Conservation (phyloP, 2,329 filamentous ascomycete genomes). For the Corynespora cassiicola region DNA sequence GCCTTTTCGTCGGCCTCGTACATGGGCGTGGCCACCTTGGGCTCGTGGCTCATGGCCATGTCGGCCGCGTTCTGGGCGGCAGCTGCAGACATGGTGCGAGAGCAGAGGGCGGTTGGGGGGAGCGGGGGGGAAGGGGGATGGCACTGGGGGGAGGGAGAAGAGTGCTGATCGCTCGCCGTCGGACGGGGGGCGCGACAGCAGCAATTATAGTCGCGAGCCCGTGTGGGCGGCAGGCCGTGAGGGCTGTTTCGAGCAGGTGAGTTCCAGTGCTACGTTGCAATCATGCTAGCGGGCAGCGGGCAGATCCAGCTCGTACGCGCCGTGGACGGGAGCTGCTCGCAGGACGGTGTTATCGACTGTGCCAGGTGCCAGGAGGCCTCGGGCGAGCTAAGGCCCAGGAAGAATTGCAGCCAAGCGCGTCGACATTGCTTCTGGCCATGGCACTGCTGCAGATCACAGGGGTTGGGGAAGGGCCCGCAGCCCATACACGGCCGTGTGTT, state of each 20-base stretch:
- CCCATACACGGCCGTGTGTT: constrained; percentile 9
- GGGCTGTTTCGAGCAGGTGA: constrained; percentile 39
- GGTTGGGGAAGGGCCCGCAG: constrained; percentile 3
- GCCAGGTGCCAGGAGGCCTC: constrained; percentile 14
- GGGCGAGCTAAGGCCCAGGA: constrained; percentile 27
- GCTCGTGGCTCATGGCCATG: constrained; percentile 44
- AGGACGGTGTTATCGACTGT: constrained; percentile 30
- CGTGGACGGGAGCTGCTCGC: constrained; percentile 7
- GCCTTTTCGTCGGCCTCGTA: constrained; percentile 42
- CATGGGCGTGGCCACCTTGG: constrained; percentile 36
- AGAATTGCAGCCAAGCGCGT: constrained; percentile 22
- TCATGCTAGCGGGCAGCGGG: constrained; percentile 29
- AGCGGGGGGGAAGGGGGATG: constrained; percentile 5
- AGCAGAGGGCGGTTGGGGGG: constrained; percentile 7
- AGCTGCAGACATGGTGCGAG: constrained; percentile 35
- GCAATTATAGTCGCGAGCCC: constrained; percentile 10
- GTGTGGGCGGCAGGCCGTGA: constrained; percentile 8
- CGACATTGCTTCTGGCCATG: constrained; percentile 36
- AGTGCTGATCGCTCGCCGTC: constrained; percentile 9
- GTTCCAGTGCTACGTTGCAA: constrained; percentile 30
- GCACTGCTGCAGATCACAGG: constrained; percentile 25
- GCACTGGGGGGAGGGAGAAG: neutral
- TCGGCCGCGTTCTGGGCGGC: constrained; percentile 40
- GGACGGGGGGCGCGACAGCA: constrained; percentile 1
- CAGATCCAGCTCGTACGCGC: constrained; percentile 8